phyloP scores from a whole-genome alignment of 75 land plant genomes.

The Isoetes taiwanensis region DNA sequence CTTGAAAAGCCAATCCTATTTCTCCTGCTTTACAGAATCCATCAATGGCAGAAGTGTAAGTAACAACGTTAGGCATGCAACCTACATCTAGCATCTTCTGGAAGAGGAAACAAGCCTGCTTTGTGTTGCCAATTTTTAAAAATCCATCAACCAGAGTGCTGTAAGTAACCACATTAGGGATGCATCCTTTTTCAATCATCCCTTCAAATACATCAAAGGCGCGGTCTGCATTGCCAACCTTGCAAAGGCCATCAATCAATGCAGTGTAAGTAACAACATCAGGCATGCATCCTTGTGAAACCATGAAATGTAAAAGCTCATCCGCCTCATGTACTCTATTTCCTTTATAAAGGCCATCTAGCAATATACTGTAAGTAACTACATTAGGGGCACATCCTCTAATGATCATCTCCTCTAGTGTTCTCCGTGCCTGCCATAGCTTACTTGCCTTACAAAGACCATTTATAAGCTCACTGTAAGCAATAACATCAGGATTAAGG shows the following conservation, averaged over 20 bases:
- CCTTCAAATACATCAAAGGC: constrained; percentile 21
- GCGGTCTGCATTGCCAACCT: constrained; percentile 20
- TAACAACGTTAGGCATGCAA: constrained; percentile 29
- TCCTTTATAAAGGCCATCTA: constrained; percentile 27
- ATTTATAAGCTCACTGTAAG: constrained; percentile 23
- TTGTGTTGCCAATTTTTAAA: constrained; percentile 20
- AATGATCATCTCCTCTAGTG: constrained; percentile 41
- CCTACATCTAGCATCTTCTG: constrained; percentile 38
- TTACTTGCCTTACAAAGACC: constrained; percentile 25
- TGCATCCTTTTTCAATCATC: constrained; percentile 27
- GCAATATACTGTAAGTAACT: constrained; percentile 24
- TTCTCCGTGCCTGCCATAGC: constrained; percentile 17
- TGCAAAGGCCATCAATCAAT: constrained; percentile 26
- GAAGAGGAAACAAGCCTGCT: constrained; percentile 25
- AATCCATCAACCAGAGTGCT: constrained; percentile 22
- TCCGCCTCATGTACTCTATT: constrained; percentile 22
- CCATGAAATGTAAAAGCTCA: constrained; percentile 35
- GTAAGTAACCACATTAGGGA: constrained; percentile 28
- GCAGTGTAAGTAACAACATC: constrained; percentile 31
- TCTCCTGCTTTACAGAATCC: constrained; percentile 26
- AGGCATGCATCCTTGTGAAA: constrained; percentile 24
- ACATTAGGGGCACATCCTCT: constrained; percentile 31
- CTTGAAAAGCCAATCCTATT: constrained; percentile 19
- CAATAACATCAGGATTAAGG: constrained; percentile 26
- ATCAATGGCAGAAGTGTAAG: constrained; percentile 25